A percentile compares a stretch with the other conserved stretches of the same genome.
Evolutionary conservation across 169 alveolate species (phyloP).

Genomic region (Perkinsus olseni): DNA sequence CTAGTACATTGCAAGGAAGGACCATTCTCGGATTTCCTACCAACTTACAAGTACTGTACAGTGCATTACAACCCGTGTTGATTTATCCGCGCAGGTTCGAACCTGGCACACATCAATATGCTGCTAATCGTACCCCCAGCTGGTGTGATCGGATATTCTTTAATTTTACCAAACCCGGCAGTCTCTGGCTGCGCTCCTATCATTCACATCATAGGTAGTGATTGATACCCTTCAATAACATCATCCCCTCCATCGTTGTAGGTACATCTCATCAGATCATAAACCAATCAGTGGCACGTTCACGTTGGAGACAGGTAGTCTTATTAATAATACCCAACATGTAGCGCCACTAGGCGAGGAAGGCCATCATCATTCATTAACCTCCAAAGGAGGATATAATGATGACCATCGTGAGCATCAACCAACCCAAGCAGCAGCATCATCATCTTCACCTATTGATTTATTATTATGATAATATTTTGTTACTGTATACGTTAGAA

Average conservation of each 20-base stretch:
- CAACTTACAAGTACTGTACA: not conserved
- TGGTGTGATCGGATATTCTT: constrained; percentile 76
- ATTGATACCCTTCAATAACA: not conserved
- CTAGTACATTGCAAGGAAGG: not conserved
- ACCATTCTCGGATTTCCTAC: not conserved
- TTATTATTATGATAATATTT: no score
- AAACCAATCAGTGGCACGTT: not conserved
- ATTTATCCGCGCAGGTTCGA: not conserved
- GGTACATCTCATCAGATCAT: not conserved
- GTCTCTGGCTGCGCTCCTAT: not conserved
- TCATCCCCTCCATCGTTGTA: not conserved
- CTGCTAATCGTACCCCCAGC: constrained; percentile 67
- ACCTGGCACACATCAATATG: not conserved
- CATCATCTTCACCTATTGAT: no score
- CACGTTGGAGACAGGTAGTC: not conserved
- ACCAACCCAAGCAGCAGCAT: no score
- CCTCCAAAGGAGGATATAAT: not conserved
- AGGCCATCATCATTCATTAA: not conserved
- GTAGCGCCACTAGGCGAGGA: not conserved
- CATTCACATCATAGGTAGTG: not conserved
- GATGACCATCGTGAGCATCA: no score
- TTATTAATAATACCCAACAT: not conserved
- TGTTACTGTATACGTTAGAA: no score
- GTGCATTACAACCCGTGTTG: not conserved
- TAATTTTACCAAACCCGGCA: not conserved